Conservation (phyloP, 2,329 filamentous ascomycete species). For the Beauveria pseudobassiana region DNA sequence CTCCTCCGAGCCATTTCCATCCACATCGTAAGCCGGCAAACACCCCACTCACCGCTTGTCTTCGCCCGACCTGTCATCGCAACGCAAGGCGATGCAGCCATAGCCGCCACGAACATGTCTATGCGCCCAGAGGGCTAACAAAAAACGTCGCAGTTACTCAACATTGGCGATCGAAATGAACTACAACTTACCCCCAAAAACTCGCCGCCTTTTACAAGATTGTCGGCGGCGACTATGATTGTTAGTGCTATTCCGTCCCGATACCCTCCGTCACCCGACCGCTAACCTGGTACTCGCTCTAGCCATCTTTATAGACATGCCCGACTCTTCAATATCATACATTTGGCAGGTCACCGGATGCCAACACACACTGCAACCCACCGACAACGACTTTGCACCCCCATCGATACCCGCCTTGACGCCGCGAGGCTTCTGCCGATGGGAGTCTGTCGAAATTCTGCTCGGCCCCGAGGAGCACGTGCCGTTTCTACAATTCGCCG, state of each 20-base stretch:
- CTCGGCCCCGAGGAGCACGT: conserved; percentile 85
- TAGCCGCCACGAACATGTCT: neutral
- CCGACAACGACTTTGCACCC: conserved; percentile 61
- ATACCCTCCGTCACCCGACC: neutral
- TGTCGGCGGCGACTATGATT: conserved; percentile 69
- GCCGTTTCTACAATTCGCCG: conserved; percentile 71
- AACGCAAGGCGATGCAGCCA: neutral
- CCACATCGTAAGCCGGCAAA: conserved; percentile 54
- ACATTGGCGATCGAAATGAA: conserved; percentile 51
- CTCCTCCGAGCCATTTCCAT: conserved; percentile 61
- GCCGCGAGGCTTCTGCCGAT: conserved; percentile 76
- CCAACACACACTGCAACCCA: conserved; percentile 71
- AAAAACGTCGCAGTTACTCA: conserved; percentile 35
- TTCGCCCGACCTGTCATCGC: neutral
- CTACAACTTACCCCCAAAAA: conserved; percentile 56
- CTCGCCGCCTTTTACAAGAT: conserved; percentile 69
- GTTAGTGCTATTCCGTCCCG: conserved; percentile 28
- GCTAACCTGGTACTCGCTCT: conserved; percentile 11
- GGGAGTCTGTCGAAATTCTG: conserved; percentile 87
- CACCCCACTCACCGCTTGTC: conserved; percentile 9
- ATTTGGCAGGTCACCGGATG: conserved; percentile 91
- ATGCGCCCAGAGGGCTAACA: neutral
- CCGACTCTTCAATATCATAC: conserved; percentile 70
- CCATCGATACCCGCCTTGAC: conserved; percentile 81
- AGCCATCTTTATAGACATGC: conserved; percentile 72